These are phyloP conservation scores for Herpetomonas muscarum DNA, from an alignment of 208 protist species.

Conservation along the genomic window DNA sequence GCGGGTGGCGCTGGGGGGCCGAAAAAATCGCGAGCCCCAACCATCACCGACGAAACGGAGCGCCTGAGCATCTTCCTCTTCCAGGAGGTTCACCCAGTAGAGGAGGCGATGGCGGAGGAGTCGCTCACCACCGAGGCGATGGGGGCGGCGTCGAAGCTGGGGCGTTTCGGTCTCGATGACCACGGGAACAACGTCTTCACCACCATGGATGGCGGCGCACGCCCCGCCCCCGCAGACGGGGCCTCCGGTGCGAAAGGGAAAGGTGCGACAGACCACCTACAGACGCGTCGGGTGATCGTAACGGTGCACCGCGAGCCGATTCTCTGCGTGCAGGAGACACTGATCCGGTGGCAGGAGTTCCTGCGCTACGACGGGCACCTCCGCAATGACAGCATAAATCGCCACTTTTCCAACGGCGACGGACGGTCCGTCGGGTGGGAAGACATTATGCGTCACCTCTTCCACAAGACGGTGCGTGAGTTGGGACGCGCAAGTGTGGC, in stretches of 20 bases:
- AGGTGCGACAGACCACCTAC: not conserved
- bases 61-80: conserved; percentile 40
- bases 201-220: not conserved
- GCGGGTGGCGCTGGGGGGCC: not conserved
- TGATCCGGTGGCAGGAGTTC: conserved; percentile 30
- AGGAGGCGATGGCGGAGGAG: conserved; percentile 10
- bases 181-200: conserved; percentile 2
- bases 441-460: conserved; percentile 36
- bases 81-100: conserved; percentile 21
- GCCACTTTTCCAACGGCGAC: not conserved
- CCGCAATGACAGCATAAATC: not conserved
- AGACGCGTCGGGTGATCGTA: conserved; percentile 36
- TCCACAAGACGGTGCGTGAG: conserved; percentile 27
- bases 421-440: conserved; percentile 21
- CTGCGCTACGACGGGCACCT: conserved; percentile 6
- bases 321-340: conserved; percentile 39
- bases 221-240: not conserved
- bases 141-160: not conserved
- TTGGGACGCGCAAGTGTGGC: conserved; percentile 27
- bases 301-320: conserved; percentile 51
- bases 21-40: not conserved
- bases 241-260: not conserved
- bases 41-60: conserved; percentile 39
- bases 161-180: not conserved
- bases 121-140: not conserved